phyloP scores from a whole-genome alignment of 129 eudicot species.

The Cynara cardunculus region DNA sequence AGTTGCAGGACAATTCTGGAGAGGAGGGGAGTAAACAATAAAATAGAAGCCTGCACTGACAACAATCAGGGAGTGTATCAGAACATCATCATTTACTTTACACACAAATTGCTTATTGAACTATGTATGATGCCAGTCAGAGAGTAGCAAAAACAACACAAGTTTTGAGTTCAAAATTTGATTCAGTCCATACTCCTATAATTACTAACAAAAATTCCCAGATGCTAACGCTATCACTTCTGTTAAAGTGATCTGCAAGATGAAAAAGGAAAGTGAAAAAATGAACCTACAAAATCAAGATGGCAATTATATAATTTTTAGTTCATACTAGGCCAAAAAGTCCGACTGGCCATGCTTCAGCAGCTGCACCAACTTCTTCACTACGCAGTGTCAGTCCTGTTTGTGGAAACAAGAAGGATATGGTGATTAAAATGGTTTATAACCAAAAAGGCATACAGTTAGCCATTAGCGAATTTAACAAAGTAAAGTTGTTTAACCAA shows the following conservation, averaged over 20 bases:
- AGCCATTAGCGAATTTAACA: background rate
- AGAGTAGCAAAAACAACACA: background rate
- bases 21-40: slow-evolving; percentile 70
- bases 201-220: background rate
- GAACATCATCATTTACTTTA: background rate
- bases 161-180: background rate
- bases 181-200: background rate
- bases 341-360: slow-evolving; percentile 97
- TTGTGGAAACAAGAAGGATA: slow-evolving; percentile 3
- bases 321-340: slow-evolving; percentile 78
- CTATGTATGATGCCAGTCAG: background rate
- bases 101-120: background rate
- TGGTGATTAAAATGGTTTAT: background rate
- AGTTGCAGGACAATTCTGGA: slow-evolving; percentile 73
- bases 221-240: background rate
- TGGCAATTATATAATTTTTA: slow-evolving; percentile 20
- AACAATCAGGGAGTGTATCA: slow-evolving; percentile 19
- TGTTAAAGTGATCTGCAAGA: background rate
- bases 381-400: slow-evolving; percentile 84
- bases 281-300: slow-evolving; percentile 19
- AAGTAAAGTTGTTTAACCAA: background rate
- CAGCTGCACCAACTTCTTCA: slow-evolving; percentile 85
- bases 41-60: slow-evolving; percentile 74
- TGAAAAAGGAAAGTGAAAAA: slow-evolving; percentile 2
- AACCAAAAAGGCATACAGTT: slow-evolving; percentile 1